Conservation (phyloP, 495 filamentous ascomycete genomes). For the Tuber calosporum region DNA sequence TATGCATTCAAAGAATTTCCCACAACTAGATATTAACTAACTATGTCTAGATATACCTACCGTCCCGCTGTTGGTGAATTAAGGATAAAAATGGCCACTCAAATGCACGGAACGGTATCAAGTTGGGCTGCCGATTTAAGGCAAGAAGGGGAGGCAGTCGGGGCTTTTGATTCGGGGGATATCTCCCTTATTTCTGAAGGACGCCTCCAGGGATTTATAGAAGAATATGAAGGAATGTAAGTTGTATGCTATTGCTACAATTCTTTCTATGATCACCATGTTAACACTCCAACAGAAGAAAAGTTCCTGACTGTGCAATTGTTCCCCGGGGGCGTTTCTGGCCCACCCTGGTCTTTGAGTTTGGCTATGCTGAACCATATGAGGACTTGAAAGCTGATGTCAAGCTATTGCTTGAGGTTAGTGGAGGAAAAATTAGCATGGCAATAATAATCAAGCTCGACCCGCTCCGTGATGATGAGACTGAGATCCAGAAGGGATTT, state of each 20-base stretch:
- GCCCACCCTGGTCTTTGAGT: neutral
- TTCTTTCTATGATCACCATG: neutral
- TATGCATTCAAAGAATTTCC: neutral
- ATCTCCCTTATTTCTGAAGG: neutral
- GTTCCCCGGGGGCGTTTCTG: neutral
- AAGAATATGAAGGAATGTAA: neutral
- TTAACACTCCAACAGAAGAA: neutral
- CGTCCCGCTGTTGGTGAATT: neutral
- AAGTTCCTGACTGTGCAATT: neutral
- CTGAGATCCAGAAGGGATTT: neutral
- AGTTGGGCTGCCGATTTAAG: neutral
- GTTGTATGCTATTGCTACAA: neutral
- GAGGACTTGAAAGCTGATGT: neutral
- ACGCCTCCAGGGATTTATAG: neutral
- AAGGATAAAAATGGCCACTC: neutral
- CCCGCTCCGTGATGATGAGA: neutral
- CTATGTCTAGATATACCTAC: neutral
- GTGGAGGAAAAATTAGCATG: neutral
- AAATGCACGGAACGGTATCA: neutral
- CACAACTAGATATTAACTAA: neutral
- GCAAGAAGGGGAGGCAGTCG: neutral
- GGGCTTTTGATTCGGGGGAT: neutral
- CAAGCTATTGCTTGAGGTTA: neutral
- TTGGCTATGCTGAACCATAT: neutral
- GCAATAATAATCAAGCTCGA: neutral